Percentiles rank a stretch among this genome's conserved stretches.
phyloP scores from a whole-genome alignment of 768 basidiomycete species.

The Phaeotremella skinneri region DNA sequence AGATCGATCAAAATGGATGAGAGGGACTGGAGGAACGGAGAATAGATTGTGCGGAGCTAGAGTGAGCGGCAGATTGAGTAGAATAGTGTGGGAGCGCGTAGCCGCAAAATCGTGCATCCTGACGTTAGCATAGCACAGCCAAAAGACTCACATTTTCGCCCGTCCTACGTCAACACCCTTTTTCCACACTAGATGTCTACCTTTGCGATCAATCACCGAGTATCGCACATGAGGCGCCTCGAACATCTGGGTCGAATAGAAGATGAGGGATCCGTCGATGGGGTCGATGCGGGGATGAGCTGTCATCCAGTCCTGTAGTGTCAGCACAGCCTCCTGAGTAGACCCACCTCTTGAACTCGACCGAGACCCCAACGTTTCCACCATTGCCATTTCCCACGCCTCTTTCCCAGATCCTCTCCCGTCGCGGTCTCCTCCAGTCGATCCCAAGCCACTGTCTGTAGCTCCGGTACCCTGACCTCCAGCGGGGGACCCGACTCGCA shows the following conservation, averaged over 20 bases:
- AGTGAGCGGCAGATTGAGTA: slow-evolving; percentile 54
- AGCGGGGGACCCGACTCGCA: slow-evolving; percentile 54
- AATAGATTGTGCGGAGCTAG: slow-evolving; percentile 52
- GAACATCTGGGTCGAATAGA: slow-evolving; percentile 50
- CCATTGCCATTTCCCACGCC: slow-evolving; percentile 32
- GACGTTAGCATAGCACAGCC: slow-evolving; percentile 5
- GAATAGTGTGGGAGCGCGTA: slow-evolving; percentile 51
- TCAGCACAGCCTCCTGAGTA: slow-evolving; percentile 18
- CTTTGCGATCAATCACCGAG: slow-evolving; percentile 46
- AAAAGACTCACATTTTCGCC: slow-evolving; percentile 43
- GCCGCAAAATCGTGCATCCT: slow-evolving; percentile 55
- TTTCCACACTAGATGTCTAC: slow-evolving; percentile 47
- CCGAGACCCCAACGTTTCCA: slow-evolving; percentile 35
- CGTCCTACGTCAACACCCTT: slow-evolving; percentile 43
- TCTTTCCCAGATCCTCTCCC: slow-evolving; percentile 26
- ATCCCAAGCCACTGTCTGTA: slow-evolving; percentile 53
- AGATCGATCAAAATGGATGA: slow-evolving; percentile 51
- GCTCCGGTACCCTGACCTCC: slow-evolving; percentile 50
- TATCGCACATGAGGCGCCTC: slow-evolving; percentile 41
- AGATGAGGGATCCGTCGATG: slow-evolving; percentile 43
- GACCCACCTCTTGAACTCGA: slow-evolving; percentile 44
- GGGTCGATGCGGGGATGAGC: slow-evolving; percentile 75
- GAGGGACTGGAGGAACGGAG: slow-evolving; percentile 41
- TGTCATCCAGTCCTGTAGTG: slow-evolving; percentile 75
- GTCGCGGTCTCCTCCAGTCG: slow-evolving; percentile 29